A percentile compares a stretch with the other conserved stretches of the same genome.
phyloP scores from a whole-genome alignment of 2,329 filamentous ascomycete genomes.

The Bipolaris bicolor region DNA sequence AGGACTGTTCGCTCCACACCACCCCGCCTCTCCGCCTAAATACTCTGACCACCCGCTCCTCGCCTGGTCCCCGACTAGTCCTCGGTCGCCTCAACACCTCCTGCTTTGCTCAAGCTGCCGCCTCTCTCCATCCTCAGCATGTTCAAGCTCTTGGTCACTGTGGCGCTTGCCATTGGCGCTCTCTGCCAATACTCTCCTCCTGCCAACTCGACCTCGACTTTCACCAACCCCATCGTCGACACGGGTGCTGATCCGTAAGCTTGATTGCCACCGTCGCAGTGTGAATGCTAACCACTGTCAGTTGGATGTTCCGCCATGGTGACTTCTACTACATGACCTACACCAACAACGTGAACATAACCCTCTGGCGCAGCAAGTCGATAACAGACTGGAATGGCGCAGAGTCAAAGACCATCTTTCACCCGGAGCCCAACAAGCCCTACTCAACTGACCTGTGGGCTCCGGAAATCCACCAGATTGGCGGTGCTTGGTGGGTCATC shows the following conservation, averaged over 20 bases:
- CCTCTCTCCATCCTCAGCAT: constrained; percentile 17
- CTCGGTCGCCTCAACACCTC: not conserved
- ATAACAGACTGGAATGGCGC: constrained; percentile 55
- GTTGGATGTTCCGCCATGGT: constrained; percentile 52
- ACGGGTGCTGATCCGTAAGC: constrained; percentile 53
- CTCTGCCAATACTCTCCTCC: constrained; percentile 27
- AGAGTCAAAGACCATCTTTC: constrained; percentile 53
- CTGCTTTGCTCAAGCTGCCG: not conserved
- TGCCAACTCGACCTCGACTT: constrained; percentile 40
- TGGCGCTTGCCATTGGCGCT: constrained; percentile 26
- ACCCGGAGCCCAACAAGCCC: constrained; percentile 49
- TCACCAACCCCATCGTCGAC: constrained; percentile 54
- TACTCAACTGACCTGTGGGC: constrained; percentile 60
- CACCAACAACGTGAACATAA: constrained; percentile 53
- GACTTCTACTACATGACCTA: constrained; percentile 56
- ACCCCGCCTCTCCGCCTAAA: constrained; percentile 14
- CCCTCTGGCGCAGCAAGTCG: constrained; percentile 49
- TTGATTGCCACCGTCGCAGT: no score
- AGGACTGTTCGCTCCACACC: constrained; percentile 5
- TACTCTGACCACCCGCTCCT: constrained; percentile 2
- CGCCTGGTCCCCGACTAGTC: not conserved
- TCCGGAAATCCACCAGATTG: constrained; percentile 57
- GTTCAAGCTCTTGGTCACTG: constrained; percentile 25
- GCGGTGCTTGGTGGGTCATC: constrained; percentile 58
- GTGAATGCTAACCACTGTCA: constrained; percentile 13